phyloP scores from a whole-genome alignment of 495 filamentous ascomycete genomes.

The Talaromyces thailandensis region DNA sequence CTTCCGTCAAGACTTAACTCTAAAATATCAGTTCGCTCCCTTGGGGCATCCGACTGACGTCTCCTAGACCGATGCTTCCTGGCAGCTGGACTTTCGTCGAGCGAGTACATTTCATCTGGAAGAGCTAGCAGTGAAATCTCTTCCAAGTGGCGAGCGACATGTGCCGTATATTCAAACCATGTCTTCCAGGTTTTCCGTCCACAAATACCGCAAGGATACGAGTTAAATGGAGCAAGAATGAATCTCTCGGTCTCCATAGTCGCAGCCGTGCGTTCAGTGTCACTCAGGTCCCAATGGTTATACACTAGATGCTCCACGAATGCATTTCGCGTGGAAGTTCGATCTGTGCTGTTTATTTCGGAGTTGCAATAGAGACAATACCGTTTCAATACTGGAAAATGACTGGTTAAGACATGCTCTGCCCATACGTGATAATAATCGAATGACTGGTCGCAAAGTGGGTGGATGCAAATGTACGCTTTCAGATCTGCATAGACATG shows the following conservation, averaged over 20 bases:
- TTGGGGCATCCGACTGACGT: background rate
- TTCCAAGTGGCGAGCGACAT: background rate
- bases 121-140: background rate
- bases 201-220: background rate
- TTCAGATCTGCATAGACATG: slow-evolving; percentile 2
- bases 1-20: background rate
- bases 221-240: background rate
- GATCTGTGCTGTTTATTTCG: background rate
- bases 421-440: slow-evolving; percentile 2
- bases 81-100: background rate
- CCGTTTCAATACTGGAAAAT: background rate
- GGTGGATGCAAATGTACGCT: slow-evolving; percentile 1
- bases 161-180: background rate
- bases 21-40: background rate
- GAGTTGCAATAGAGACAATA: background rate
- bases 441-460: background rate
- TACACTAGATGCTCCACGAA: slow-evolving; percentile 1
- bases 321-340: background rate
- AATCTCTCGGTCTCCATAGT: background rate
- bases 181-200: background rate
- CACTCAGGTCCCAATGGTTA: background rate
- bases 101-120: background rate
- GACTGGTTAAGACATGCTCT: background rate
- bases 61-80: background rate
- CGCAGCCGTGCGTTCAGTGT: background rate